Conservation (phyloP, 1,284 basidiomycete genomes). For the Anthracocystis setariae region DNA sequence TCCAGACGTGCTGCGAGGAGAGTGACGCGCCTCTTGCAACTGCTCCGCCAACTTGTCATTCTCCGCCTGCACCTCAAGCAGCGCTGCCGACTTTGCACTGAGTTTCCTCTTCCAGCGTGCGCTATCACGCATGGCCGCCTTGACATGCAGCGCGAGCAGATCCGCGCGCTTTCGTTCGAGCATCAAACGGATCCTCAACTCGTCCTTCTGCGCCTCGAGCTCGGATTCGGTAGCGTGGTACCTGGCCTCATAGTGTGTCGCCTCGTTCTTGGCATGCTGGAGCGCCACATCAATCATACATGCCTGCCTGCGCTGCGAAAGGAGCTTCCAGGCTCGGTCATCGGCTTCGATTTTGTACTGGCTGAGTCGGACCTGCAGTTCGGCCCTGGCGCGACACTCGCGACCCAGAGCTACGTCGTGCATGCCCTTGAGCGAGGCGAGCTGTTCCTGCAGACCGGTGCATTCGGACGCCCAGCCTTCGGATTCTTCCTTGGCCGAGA, state of each 20-base stretch:
- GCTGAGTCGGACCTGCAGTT: conserved; percentile 29
- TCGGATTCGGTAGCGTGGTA: conserved; percentile 29
- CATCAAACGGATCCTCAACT: conserved; percentile 39
- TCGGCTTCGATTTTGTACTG: conserved; percentile 50
- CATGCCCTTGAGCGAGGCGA: conserved; percentile 14
- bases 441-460: conserved; percentile 39
- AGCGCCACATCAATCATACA: conserved; percentile 31
- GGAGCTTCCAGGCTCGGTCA: conserved; percentile 39
- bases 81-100: conserved; percentile 11
- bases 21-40: conserved; percentile 18
- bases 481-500: conserved; percentile 40
- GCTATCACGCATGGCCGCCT: conserved; percentile 19
- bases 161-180: conserved; percentile 44
- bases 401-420: conserved; percentile 20
- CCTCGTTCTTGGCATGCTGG: conserved; percentile 45
- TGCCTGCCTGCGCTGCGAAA: conserved; percentile 20
- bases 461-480: conserved; percentile 52
- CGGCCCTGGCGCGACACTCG: conserved; percentile 19
- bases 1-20: conserved; percentile 3
- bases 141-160: conserved; percentile 30
- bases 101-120: conserved; percentile 32
- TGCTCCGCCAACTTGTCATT: conserved; percentile 30
- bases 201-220: conserved; percentile 37
- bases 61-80: conserved; percentile 23
- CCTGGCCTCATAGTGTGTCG: conserved; percentile 26